Base-by-base conservation (phyloP, 2,329 filamentous ascomycete genomes). In the Fusarium brevicatenulatum region DNA sequence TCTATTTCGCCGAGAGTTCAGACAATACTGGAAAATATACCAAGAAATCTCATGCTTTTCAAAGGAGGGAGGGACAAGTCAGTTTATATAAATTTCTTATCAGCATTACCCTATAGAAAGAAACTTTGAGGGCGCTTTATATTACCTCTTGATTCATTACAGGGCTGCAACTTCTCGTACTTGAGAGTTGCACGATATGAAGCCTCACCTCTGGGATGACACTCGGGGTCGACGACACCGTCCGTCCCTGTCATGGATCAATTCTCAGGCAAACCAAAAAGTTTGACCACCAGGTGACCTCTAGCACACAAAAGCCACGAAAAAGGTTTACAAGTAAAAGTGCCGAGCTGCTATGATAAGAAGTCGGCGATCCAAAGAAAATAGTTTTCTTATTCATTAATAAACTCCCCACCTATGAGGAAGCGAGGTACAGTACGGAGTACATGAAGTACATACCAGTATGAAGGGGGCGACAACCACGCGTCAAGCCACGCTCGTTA, bases 401-500 rank as follows among this genome's bases (percentile, higher is more conserved):
- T 25, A 23, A 55, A 59, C 32, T 39, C 30, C 18, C 34, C 34
- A 23, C 40, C 36, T 19, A 9, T 37, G 42, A 37, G 18, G 28
- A 30, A 56, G 34, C 58, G 37, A 55, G 37, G 65, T 37, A 36
- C 34, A 18, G 15, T 25, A 25, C 25, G 25, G 25, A 10, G 30
- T 36, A 34, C 34, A 34, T 36, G 18, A 16, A 36, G 34, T 32
- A 37, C 28, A 64, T 11, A 30, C 30, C 4, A 30, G 30, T 30
- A 36, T 16, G 39, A 36, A 43, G 54, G 67, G 37, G 71, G 71
- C 71, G 46, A 76, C 55, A 61, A 58, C 70, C 54, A 73, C 66
- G 70, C 70, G 62, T 68, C 62, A 73, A 73, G 73, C 65, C 66
- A 72, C 69, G 73, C 16, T 30, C 21, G 9, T 32, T 12, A 40